Base-by-base conservation (phyloP, 1,139 yeast species). In the Geotrichum siamense region DNA sequence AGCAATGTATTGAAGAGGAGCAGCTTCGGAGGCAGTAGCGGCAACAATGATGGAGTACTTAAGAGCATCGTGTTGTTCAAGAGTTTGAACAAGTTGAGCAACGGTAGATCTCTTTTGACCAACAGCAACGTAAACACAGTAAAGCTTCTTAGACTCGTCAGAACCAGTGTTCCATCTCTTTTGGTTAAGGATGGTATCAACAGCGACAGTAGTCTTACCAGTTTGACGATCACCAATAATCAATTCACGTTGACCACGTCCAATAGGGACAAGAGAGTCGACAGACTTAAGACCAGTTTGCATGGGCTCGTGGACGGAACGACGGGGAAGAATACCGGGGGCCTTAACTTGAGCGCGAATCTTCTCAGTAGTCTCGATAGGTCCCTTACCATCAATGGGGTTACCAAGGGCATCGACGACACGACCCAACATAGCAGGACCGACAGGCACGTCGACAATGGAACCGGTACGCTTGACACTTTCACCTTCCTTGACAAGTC, bases 61-160 rank as follows among this genome's bases (percentile, higher is more conserved):
- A 74, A 93, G 76, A 62, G 99, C 97, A 69, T 89, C 98, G 70
- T 86, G 76, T 73, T 89, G 91, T 79, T 91, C 99, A 69, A 93
- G 82, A 65, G 96, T 89, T 80, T 91, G 96, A 60, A 93, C 96
- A 68, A 91, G 85, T 79, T 93, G 98, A 63, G 98, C 98, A 62
- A 91, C 98, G 58, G 99, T 91, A 57, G 98, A 93, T 81, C 99
- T 87, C 84, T 93, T 91, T 79, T 91, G 99, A 74, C 99, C 99
- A 68, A 91, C 94, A 58, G 99, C 99, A 63, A 93, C 98, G 82
- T 91, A 91, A 63, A 91, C 96, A 84, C 98, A 91, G 91, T 91
- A 91, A 68, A 91, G 80, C 78, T 91, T 91, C 83, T 93, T 91
- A 68, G 81, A 72, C 79, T 91, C 99, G 70, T 91, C 98, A 54